Percentiles rank a stretch among this genome's conserved stretches.
Conservation (phyloP, 768 basidiomycete species). For the Lactarius evosmus region DNA sequence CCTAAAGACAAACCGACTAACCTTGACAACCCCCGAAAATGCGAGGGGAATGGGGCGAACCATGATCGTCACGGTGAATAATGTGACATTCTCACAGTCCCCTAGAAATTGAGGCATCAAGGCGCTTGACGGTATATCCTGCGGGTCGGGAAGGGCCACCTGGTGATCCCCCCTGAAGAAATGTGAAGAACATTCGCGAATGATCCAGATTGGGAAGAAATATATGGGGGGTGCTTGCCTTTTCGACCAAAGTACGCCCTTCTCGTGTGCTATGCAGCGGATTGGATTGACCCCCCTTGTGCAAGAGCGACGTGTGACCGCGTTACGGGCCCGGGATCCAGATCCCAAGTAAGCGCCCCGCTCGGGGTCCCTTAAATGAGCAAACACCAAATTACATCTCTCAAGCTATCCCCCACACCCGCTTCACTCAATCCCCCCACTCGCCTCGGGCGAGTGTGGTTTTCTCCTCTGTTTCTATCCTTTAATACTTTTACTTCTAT, state of each 20-base stretch:
- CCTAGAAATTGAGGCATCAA: not conserved
- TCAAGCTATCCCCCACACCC: slow-evolving; percentile 15
- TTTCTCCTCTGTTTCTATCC: slow-evolving; percentile 20
- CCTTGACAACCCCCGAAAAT: not conserved
- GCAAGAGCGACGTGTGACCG: slow-evolving; percentile 15
- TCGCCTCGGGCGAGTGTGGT: slow-evolving; percentile 24
- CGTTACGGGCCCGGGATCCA: slow-evolving; percentile 18
- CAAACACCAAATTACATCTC: slow-evolving; percentile 9
- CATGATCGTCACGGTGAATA: slow-evolving; percentile 8
- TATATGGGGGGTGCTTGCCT: not conserved
- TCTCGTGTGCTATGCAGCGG: slow-evolving; percentile 10
- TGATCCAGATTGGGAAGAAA: slow-evolving; percentile 1
- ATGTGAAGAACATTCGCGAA: slow-evolving; percentile 15
- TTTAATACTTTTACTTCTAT: slow-evolving; percentile 23
- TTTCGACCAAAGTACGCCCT: slow-evolving; percentile 13
- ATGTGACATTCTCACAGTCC: slow-evolving; percentile 18
- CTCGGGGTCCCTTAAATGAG: slow-evolving; percentile 6
- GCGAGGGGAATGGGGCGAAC: not conserved
- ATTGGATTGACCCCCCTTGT: not conserved
- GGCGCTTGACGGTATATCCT: slow-evolving; percentile 2
- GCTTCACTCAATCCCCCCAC: slow-evolving; percentile 17
- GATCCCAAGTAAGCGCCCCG: slow-evolving; percentile 12
- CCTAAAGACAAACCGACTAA: not conserved
- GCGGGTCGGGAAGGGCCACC: slow-evolving; percentile 2
- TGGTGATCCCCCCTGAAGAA: not conserved